Base-by-base conservation (phyloP, 306 rosid genomes). In the Mimosa bimucronata region DNA sequence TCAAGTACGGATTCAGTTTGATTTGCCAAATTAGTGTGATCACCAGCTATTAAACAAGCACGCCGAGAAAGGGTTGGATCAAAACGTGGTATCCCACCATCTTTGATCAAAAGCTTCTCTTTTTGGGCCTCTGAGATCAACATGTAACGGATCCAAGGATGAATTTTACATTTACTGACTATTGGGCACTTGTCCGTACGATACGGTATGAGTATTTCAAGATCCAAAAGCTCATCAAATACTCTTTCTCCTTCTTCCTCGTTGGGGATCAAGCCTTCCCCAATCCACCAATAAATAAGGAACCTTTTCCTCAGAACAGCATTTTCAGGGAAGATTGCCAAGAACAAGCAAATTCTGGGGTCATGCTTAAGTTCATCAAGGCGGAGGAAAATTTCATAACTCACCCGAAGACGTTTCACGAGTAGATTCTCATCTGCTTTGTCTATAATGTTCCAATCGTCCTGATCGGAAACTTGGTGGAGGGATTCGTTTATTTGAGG, bases 291-390 rank as follows among this genome's bases (percentile, higher is more conserved):
- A 52, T 52, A 52, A 19, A 52, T 52, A 52, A 52, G 58, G 19
- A 52, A 83, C 37, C 86, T 86, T 74, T 82, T 88, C 57, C 48
- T 80, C 14, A 88, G 71, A 48, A 83, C 83, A 38, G 66, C 86
- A 64, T 82, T 80, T 53, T 82, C 77, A 2, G 88, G 89, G 28
- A 81, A 88, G 65, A 86, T 34, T 0, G 89, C 79, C 21, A 88
- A 80, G 53, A 73, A 81, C 19, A 86, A 81, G 78, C 91, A 52
- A 52, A 52, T 52, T 19, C 11, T 19, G 1, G 3, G 25, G 58
- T 19, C 25, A 52, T 2, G 10, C 58, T 19, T 52, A 44, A 13
- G 38, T 34, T 34, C 38, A 34, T 6, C 5, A 34, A 6, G 38
- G 38, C 38, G 3, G 38, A 34, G 38, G 2, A 0, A 19, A 19